Evolutionary conservation across 1,139 yeast genomes (phyloP).

Genomic region (Geotrichum citri-aurantii): DNA sequence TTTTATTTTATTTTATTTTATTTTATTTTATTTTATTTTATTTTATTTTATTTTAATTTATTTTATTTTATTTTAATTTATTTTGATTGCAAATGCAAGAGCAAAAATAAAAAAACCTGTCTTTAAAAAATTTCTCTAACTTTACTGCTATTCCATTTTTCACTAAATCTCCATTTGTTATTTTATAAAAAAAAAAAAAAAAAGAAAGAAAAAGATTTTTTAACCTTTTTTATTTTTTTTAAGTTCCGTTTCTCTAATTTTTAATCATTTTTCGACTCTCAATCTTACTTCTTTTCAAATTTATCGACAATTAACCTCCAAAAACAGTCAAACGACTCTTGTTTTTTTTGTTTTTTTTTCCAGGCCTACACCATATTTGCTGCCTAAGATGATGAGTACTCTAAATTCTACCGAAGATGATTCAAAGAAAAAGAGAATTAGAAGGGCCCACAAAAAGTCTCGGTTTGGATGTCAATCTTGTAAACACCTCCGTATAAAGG

Average conservation of each 20-base stretch:
- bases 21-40: too few relatives aligned
- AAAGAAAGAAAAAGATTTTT: too few relatives aligned
- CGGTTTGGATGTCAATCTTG: slow-evolving; percentile 13
- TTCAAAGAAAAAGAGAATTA: slow-evolving; percentile 5
- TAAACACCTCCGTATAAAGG: slow-evolving; percentile 10
- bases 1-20: too few relatives aligned
- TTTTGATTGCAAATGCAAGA: too few relatives aligned
- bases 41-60: too few relatives aligned
- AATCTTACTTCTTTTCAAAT: neutral
- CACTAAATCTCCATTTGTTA: too few relatives aligned
- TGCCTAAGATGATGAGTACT: neutral
- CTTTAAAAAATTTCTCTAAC: too few relatives aligned
- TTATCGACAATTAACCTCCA: neutral
- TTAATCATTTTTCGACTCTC: too few relatives aligned
- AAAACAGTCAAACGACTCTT: neutral
- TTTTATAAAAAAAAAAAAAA: too few relatives aligned
- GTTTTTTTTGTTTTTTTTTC: neutral
- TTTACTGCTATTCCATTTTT: neutral
- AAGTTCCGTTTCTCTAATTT: neutral
- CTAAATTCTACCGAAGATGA: neutral
- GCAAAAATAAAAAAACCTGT: too few relatives aligned
- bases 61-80: too few relatives aligned
- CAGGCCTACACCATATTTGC: too few relatives aligned
- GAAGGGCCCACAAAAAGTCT: slow-evolving; percentile 14
- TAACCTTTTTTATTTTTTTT: neutral